Conservation (phyloP, 2,329 filamentous ascomycete genomes). For the Exophiala spinifera region DNA sequence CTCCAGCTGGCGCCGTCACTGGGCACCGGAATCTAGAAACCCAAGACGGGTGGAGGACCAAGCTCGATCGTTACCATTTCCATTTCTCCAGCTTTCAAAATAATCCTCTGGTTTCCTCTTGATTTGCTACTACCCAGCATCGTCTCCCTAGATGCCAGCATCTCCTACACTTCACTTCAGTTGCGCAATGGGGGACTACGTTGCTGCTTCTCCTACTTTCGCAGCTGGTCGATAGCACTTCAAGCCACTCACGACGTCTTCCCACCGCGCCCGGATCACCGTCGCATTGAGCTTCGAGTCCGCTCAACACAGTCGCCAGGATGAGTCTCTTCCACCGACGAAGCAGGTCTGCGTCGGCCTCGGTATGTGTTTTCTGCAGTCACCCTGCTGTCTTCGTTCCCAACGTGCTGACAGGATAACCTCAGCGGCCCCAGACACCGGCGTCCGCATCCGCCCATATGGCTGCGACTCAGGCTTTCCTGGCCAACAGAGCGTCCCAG, state of each 20-base stretch:
- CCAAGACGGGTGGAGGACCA: too few species aligned
- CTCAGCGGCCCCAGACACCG: constrained; percentile 58
- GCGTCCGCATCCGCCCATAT: constrained; percentile 70
- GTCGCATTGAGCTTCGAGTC: not conserved
- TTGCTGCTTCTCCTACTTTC: not conserved
- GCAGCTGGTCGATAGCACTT: constrained; percentile 1
- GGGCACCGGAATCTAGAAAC: too few species aligned
- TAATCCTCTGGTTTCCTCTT: too few species aligned
- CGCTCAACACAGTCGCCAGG: constrained; percentile 7
- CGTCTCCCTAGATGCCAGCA: too few species aligned
- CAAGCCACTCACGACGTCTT: not conserved
- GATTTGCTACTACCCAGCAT: too few species aligned
- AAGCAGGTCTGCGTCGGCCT: constrained; percentile 35
- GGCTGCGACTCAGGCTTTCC: constrained; percentile 78
- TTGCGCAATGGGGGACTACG: not conserved
- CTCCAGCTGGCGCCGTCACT: too few species aligned
- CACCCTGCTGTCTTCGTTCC: constrained; percentile 3
- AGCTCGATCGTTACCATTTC: too few species aligned
- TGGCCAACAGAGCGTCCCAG: constrained; percentile 62
- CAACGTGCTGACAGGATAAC: constrained; percentile 18
- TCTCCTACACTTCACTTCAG: too few species aligned
- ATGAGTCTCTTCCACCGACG: constrained; percentile 33
- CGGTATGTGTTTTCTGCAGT: constrained; percentile 21
- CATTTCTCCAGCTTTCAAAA: too few species aligned
- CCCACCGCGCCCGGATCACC: not conserved